These are phyloP conservation scores for Mortierella sp. DNA, from an alignment of 371 early-diverging fungal genomes.

Conservation along the genomic window DNA sequence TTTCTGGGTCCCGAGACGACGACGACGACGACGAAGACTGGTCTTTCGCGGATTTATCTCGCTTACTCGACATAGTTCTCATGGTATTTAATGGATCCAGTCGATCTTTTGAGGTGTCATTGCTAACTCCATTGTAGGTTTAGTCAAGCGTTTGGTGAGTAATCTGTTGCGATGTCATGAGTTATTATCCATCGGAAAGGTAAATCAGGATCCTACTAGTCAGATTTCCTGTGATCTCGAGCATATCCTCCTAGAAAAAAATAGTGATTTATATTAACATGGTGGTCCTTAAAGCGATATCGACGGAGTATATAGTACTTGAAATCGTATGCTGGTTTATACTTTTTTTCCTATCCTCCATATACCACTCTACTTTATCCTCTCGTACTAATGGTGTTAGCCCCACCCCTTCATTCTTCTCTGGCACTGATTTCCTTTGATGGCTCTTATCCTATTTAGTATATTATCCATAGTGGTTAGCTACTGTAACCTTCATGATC, in stretches of 20 bases:
- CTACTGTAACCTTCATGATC: no score
- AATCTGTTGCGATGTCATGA: background rate
- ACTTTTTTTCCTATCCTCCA: constrained; percentile 63
- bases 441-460: background rate
- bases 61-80: constrained; percentile 28
- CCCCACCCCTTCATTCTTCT: background rate
- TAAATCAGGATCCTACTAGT: no score
- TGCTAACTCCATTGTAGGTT: constrained; percentile 7
- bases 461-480: background rate
- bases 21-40: constrained; percentile 19
- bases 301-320: no score
- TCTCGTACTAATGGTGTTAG: background rate
- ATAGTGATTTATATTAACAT: no score
- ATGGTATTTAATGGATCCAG: constrained; percentile 34
- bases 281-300: no score
- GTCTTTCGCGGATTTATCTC: constrained; percentile 17
- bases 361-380: constrained; percentile 61
- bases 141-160: background rate
- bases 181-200: background rate
- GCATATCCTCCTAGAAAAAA: no score
- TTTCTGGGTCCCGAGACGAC: background rate
- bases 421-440: background rate
- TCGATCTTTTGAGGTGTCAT: constrained; percentile 15
- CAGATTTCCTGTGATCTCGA: no score
- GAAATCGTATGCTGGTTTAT: background rate